These are phyloP conservation scores for Rhodamnia argentea DNA, from an alignment of 345 rosid species.

Conservation along the genomic window DNA sequence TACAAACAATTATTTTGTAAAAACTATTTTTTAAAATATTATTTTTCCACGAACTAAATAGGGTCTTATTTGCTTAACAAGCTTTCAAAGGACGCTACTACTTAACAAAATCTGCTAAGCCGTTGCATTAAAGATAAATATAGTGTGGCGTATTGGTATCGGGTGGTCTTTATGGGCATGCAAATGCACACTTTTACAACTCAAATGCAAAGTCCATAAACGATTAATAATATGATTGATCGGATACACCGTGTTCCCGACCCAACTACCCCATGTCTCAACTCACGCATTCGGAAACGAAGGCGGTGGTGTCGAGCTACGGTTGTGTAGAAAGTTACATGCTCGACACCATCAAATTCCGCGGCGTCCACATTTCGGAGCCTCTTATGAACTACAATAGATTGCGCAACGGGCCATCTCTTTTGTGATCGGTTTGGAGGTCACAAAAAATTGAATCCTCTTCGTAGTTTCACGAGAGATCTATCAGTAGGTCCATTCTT, in stretches of 20 bases:
- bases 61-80: neutral
- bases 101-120: neutral
- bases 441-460: neutral
- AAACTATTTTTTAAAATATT: too few relatives aligned
- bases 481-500: conserved; percentile 53
- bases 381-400: neutral
- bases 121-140: neutral
- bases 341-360: neutral
- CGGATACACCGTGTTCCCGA: accelerated
- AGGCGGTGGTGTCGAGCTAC: neutral
- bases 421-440: too few relatives aligned
- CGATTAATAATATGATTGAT: neutral
- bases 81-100: neutral
- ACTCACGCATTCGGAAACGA: neutral
- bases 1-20: too few relatives aligned
- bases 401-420: neutral
- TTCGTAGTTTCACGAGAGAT: neutral
- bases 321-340: neutral
- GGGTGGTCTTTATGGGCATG: neutral
- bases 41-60: too few relatives aligned
- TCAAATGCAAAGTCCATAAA: neutral
- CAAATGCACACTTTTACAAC: neutral
- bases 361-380: neutral
- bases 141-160: neutral
- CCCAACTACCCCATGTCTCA: neutral